A percentile compares a stretch with the other conserved stretches of the same genome.
These are phyloP conservation scores for Eutrema salsugineum DNA, from an alignment of 441 rosid genomes.

Conservation along the genomic window DNA sequence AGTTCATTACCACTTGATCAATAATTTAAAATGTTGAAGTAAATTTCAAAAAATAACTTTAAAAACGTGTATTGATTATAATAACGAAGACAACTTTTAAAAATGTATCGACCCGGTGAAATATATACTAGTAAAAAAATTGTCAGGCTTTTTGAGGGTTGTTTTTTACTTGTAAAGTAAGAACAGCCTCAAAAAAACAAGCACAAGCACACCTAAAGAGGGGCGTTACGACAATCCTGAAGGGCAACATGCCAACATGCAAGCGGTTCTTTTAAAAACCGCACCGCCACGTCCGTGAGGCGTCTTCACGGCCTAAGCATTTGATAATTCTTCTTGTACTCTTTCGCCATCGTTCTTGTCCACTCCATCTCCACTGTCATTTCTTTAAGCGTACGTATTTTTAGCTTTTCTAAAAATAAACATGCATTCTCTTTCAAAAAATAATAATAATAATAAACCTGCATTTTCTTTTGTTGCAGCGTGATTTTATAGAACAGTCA, in stretches of 20 bases:
- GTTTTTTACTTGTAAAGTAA: not conserved
- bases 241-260: not conserved
- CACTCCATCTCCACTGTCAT: not conserved
- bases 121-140: too few species aligned
- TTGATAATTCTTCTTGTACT: not conserved
- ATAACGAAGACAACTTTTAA: too few species aligned
- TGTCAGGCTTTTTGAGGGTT: not conserved
- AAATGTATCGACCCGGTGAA: too few species aligned
- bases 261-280: not conserved
- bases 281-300: conserved; percentile 7
- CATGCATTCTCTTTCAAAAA: too few species aligned
- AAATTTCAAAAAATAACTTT: too few species aligned
- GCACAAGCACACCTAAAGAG: not conserved
- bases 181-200: not conserved
- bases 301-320: not conserved
- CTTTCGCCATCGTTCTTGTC: not conserved
- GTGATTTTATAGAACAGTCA: not conserved
- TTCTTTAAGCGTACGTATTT: not conserved
- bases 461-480: not conserved
- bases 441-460: too few species aligned
- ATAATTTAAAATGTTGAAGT: too few species aligned
- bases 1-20: too few species aligned
- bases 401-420: not conserved
- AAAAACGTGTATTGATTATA: too few species aligned
- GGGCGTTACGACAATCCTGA: not conserved